Evolutionary conservation across 2,329 filamentous ascomycete species (phyloP), one percentile per base, ranked within the genome.

Genomic region (Colletotrichum karsti): DNA sequence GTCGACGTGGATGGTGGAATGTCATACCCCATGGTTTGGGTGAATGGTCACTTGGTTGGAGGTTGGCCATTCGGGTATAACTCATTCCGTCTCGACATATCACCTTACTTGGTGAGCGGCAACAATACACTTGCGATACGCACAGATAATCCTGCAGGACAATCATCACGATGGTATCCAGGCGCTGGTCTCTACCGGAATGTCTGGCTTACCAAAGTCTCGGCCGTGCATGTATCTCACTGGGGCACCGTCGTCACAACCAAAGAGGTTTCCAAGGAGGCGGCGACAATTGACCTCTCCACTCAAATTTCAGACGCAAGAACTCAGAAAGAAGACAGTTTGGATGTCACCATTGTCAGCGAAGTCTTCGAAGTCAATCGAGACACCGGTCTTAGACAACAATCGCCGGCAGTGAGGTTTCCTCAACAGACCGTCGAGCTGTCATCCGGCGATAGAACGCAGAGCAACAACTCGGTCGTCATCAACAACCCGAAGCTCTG

Each of bases 101-200:
- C 84, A 0, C 79, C 81, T 0, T 83, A 83, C 60, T 74, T 76
- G 53, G 58, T 69, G 1, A 80, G 77, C 5, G 67, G 72, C 9
- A 74, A 75, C 15, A 85, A 87, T 61, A 68, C 77, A 37, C 73
- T 87, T 0, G 85, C 85, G 2, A 84, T 88, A 35, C 81, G 85
- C 1, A 69, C 87, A 2, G 85, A 88, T 46, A 86, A 87, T 65
- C 77, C 81, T 0, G 30, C 80, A 0, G 78, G 84, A 8, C 83
- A 79, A 1, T 84, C 85, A 2, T 48, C 44, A 22, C 80, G 85
- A 2, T 88, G 84, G 84, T 88, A 87, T 67, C 85, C 85, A 4
- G 85, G 85, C 10, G 85, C 77, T 9, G 85, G 85, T 1, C 76
- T 88, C 12, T 87, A 87, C 70, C 81, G 85, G 1, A 86, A 87